Evolutionary conservation across 352 stramenopile species (phyloP).

Genomic region (Phytopythium montanum): DNA sequence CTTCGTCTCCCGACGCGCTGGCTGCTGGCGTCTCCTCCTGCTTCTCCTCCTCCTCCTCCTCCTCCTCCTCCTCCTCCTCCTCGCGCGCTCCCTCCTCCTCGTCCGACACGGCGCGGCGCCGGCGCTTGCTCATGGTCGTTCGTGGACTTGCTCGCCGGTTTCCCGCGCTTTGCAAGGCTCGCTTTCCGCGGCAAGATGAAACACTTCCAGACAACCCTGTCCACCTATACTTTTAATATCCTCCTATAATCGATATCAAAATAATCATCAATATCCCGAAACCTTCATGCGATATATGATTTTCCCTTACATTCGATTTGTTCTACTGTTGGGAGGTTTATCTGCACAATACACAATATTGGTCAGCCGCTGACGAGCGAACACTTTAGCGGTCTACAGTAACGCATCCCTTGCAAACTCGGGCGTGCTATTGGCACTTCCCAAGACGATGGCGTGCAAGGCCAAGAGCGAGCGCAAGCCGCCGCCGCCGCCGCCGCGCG

Average conservation of each 20-base stretch:
- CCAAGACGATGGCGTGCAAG: constrained; percentile 14
- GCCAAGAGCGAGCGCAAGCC: constrained; percentile 6
- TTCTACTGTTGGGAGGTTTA: too few relatives aligned
- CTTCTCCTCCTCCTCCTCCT: constrained; percentile 1
- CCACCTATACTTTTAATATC: too few relatives aligned
- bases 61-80: neutral
- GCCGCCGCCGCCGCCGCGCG: neutral
- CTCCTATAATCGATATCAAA: too few relatives aligned
- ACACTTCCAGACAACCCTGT: too few relatives aligned
- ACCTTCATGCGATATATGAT: too few relatives aligned
- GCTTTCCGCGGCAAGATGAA: too few relatives aligned
- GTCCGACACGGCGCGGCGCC: neutral
- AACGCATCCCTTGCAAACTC: too few relatives aligned
- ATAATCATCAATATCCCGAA: too few relatives aligned
- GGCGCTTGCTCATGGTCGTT: constrained; percentile 2
- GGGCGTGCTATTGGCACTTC: neutral
- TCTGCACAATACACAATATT: too few relatives aligned
- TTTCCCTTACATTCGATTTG: too few relatives aligned
- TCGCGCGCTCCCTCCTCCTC: constrained; percentile 9
- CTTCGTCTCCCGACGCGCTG: neutral
- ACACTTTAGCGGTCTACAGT: too few relatives aligned
- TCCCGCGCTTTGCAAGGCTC: constrained; percentile 8
- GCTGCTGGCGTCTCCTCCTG: constrained; percentile 10
- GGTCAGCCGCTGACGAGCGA: too few relatives aligned
- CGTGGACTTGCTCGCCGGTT: neutral